Percentiles rank a stretch among this genome's conserved stretches.
Evolutionary conservation across 768 basidiomycete genomes (phyloP).

Genomic region (Pholiota conissans): DNA sequence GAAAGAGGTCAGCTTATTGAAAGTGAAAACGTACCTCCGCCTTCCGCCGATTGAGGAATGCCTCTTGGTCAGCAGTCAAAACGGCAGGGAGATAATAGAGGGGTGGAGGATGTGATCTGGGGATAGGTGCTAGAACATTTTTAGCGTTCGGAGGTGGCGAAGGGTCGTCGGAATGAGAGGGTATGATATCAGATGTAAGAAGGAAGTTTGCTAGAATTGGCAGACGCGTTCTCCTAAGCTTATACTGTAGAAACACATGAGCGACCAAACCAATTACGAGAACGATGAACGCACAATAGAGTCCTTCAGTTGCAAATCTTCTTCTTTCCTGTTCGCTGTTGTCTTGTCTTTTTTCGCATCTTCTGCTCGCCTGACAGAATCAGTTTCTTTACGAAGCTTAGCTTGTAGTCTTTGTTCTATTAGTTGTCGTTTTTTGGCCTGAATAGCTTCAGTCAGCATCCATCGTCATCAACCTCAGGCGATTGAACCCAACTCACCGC

Average conservation of each 20-base stretch:
- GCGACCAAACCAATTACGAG: neutral
- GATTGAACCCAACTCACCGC: constrained; percentile 50
- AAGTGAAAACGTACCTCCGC: constrained; percentile 47
- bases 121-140: constrained; percentile 45
- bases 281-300: constrained; percentile 59
- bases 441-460: neutral
- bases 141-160: constrained; percentile 30
- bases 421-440: constrained; percentile 84
- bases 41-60: constrained; percentile 62
- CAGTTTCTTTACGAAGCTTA: constrained; percentile 84
- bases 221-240: constrained; percentile 69
- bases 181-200: constrained; percentile 69
- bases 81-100: constrained; percentile 75
- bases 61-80: constrained; percentile 68
- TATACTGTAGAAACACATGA: constrained; percentile 47
- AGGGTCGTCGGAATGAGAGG: constrained; percentile 33
- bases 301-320: constrained; percentile 79
- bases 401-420: constrained; percentile 84
- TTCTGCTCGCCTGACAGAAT: constrained; percentile 81
- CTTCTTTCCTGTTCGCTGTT: constrained; percentile 74
- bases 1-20: constrained; percentile 1
- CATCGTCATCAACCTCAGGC: neutral
- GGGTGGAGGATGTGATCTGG: constrained; percentile 72
- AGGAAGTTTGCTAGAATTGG: constrained; percentile 76
- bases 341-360: constrained; percentile 86